phyloP scores from a whole-genome alignment of 148 eudicot genomes.

The Amaranthus hypochondriacus region DNA sequence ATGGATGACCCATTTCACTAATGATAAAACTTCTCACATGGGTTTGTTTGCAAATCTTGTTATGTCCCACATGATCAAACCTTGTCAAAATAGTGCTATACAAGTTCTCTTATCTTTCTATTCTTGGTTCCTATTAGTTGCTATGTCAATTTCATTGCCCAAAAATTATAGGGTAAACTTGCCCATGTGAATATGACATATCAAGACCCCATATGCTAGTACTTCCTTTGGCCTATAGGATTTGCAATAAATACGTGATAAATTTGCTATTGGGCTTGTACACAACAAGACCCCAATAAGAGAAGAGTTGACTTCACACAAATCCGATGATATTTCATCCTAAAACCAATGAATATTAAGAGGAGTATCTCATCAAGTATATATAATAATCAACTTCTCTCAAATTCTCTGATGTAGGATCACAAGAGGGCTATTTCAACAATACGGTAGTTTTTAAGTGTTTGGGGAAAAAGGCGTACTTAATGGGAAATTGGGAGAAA shows the following conservation, averaged over 20 bases:
- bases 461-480: no score
- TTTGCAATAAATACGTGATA: no score
- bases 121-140: not conserved
- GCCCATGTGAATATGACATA: not conserved
- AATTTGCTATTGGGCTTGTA: not conserved
- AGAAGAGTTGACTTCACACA: no score
- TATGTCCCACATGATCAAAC: slow-evolving; percentile 1
- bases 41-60: slow-evolving; percentile 7
- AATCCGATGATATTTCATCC: no score
- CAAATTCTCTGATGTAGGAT: no score
- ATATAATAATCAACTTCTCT: no score
- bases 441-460: no score
- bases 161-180: not conserved
- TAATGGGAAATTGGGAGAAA: no score
- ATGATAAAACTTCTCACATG: slow-evolving; percentile 8
- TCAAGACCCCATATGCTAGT: not conserved
- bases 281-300: not conserved
- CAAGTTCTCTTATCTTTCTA: not conserved
- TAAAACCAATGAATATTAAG: no score
- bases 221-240: no score
- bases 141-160: slow-evolving; percentile 2
- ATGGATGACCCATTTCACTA: not conserved
- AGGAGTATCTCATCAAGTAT: no score
- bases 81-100: not conserved
- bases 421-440: no score